A percentile compares a stretch with the other conserved stretches of the same genome.
phyloP scores from a whole-genome alignment of 345 rosid species.

The Hibiscus mutabilis region DNA sequence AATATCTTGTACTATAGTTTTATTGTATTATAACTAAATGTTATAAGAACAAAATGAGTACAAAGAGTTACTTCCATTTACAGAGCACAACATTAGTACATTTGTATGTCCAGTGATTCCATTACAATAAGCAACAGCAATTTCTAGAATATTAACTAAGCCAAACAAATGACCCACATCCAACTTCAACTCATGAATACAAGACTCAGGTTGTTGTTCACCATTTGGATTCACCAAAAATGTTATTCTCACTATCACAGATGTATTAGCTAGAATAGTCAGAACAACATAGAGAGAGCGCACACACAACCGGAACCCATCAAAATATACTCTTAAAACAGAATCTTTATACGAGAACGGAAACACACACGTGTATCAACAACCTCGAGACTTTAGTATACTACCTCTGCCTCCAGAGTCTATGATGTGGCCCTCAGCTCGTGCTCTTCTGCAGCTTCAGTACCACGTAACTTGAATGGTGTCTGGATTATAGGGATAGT shows the following conservation, averaged over 20 bases:
- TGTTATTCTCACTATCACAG: conserved; percentile 12
- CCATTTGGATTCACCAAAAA: conserved; percentile 8
- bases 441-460: conserved; percentile 16
- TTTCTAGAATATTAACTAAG: not conserved
- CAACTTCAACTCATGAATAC: not conserved
- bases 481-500: conserved; percentile 12
- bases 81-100: not conserved
- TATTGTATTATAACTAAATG: too few relatives aligned
- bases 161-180: not conserved
- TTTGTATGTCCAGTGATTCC: not conserved
- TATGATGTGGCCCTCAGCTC: conserved; percentile 20
- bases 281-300: conserved; percentile 13
- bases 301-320: not conserved
- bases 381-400: not conserved
- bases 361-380: conserved; percentile 3
- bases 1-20: too few relatives aligned
- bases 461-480: not conserved
- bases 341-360: conserved; percentile 3
- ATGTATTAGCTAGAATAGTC: not conserved
- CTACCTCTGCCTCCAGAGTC: conserved; percentile 11
- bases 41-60: not conserved
- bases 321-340: conserved; percentile 2
- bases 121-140: not conserved
- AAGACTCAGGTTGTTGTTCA: conserved; percentile 9
- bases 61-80: not conserved